A percentile compares a stretch with the other conserved stretches of the same genome.
Conservation (phyloP, 495 filamentous ascomycete genomes). For the Tuber brumale region DNA sequence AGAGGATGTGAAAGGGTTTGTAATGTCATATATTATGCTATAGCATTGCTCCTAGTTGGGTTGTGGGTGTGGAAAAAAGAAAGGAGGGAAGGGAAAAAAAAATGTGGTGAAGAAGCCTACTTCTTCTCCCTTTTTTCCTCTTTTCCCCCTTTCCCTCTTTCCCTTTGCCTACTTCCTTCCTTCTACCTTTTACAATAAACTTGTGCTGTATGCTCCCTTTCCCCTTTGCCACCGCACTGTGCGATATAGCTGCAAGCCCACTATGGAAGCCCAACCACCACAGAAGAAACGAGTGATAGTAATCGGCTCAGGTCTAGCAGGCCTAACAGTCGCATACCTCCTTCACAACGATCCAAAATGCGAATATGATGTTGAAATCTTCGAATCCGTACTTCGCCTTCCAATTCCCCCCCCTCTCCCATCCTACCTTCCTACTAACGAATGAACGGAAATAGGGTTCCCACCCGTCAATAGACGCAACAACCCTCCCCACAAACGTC, state of each 20-base stretch:
- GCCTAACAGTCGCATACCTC: conserved; percentile 50
- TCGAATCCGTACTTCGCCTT: conserved; percentile 47
- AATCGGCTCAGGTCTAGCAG: conserved; percentile 53
- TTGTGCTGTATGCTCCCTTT: not conserved
- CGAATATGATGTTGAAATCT: conserved; percentile 48
- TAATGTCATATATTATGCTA: too few relatives aligned
- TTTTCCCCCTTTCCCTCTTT: not conserved
- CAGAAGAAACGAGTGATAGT: conserved; percentile 45
- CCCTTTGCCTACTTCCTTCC: not conserved
- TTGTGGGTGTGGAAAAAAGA: not conserved
- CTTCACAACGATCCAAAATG: conserved; percentile 45
- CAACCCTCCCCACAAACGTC: conserved; percentile 18
- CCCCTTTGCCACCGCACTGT: not conserved
- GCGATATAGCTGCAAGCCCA: not conserved
- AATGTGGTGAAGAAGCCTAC: not conserved
- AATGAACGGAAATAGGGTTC: conserved; percentile 39
- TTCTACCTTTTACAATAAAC: not conserved
- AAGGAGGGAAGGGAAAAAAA: not conserved
- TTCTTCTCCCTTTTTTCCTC: not conserved
- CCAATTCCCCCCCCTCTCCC: conserved; percentile 24
- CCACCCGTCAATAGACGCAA: conserved; percentile 43
- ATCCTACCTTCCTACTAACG: conserved; percentile 8
- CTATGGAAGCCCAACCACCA: not conserved
- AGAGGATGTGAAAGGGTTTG: not conserved
- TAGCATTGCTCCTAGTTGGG: not conserved